Base-by-base conservation (phyloP, 768 basidiomycete genomes). In the Boletus rubropictus region DNA sequence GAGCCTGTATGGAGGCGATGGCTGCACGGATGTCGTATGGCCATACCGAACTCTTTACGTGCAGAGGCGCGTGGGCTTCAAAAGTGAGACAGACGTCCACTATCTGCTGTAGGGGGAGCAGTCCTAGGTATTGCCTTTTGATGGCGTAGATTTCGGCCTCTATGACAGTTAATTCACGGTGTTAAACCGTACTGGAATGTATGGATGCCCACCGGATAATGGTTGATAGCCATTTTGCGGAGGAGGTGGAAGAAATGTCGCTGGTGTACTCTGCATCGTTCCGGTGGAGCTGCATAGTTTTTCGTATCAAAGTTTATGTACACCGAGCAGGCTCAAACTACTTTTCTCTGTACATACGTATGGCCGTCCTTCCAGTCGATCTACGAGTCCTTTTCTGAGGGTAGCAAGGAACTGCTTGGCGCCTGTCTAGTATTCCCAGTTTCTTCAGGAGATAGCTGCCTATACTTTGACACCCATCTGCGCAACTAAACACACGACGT, bases 71-170 rank as follows among this genome's bases (percentile, higher is more conserved):
- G 70, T 88, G 76, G 8, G 79, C 62, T 56, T 89, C 84, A 57
- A 86, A 81, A 31, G 75, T 73, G 50, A 89, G 72, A 61, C 84
- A 89, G 57, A 89, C 80, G 55, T 88, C 87, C 60, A 89, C 86
- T 59, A 89, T 75, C 67, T 89, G 84, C 37, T 77, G 74, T 18
- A 75, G 78, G 20, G 81, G 75, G 7, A 90, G 73, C 18, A 86
- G 73, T 20, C 74, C 72, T 35, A 90, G 72, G 69, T 89, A 90
- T 51, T 78, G 76, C 53, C 79, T 77, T 63, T 87, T 88, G 67
- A 84, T 78, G 42, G 80, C 73, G 62, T 81, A 74, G 60, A 62
- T 62, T 53, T 72, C 72, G 27, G 58, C 60, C 29, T 81, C 78
- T 66, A 46, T 46, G 47, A 57, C 42, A 37, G 38, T 51, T 51